Conservation (phyloP, 2,329 filamentous ascomycete species). For the Phialophora tarda region DNA sequence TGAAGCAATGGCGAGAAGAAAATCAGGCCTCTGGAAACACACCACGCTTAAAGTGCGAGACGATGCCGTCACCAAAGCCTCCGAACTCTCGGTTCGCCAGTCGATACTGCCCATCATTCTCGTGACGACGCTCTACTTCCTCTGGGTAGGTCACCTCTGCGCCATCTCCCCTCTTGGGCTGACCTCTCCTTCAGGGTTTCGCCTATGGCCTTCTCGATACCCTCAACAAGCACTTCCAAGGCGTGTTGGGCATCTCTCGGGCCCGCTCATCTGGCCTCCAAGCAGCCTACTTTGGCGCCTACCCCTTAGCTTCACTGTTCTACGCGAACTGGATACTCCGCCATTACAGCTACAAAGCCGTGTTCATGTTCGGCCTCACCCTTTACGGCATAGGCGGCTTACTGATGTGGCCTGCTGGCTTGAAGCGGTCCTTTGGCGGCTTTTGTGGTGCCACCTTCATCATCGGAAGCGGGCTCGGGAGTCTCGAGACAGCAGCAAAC, state of each 20-base stretch:
- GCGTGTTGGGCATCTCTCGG: conserved; percentile 59
- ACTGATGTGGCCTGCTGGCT: conserved; percentile 81
- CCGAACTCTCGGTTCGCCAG: conserved; percentile 50
- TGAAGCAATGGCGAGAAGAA: conserved; percentile 1
- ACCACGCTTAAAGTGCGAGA: conserved; percentile 16
- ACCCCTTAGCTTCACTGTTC: conserved; percentile 60
- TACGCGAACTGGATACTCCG: conserved; percentile 67
- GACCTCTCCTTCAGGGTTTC: conserved; percentile 46
- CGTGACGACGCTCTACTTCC: conserved; percentile 58
- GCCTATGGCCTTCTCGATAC: conserved; percentile 56
- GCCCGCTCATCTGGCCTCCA: conserved; percentile 66
- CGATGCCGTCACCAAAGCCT: conserved; percentile 44
- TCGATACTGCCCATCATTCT: conserved; percentile 51
- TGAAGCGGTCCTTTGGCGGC: conserved; percentile 73
- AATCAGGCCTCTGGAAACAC: conserved; percentile 16
- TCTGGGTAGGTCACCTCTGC: conserved; percentile 51
- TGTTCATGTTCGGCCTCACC: conserved; percentile 74
- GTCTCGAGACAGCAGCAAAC: conserved; percentile 78
- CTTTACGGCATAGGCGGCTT: conserved; percentile 75
- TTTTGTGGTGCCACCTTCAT: conserved; percentile 73
- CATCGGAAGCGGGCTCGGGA: conserved; percentile 73
- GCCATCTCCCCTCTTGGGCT: neutral
- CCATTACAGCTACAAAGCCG: conserved; percentile 76
- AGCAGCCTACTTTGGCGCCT: conserved; percentile 66
- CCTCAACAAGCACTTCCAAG: conserved; percentile 63